Conservation (phyloP, 352 stramenopile genomes). For the Globisporangium perplexum region DNA sequence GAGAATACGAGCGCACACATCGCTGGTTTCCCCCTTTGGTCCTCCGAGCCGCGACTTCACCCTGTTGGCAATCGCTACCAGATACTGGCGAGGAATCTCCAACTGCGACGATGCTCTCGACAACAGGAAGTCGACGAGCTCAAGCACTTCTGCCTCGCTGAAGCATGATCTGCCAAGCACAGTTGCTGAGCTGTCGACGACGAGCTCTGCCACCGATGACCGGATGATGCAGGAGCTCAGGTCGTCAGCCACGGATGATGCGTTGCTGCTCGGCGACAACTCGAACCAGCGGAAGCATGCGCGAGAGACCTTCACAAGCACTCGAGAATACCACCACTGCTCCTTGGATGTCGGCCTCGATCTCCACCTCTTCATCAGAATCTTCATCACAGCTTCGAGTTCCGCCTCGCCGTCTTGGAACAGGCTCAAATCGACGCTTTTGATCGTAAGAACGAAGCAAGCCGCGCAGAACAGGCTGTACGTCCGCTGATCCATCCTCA, state of each 20-base stretch:
- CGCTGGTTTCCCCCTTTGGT: not conserved
- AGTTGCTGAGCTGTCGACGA: not conserved
- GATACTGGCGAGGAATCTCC: slow-evolving; percentile 1
- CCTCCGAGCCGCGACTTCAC: slow-evolving; percentile 3
- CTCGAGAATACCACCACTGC: slow-evolving; percentile 7
- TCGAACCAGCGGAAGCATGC: slow-evolving; percentile 10
- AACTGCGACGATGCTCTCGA: not conserved
- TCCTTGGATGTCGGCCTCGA: not conserved
- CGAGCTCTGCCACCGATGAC: not conserved
- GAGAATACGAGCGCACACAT: slow-evolving; percentile 11
- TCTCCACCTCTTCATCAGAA: slow-evolving; percentile 3
- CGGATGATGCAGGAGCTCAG: slow-evolving; percentile 10
- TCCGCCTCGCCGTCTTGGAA: not conserved
- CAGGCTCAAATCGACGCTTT: not conserved
- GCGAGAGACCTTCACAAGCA: slow-evolving; percentile 13
- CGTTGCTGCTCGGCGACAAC: not conserved
- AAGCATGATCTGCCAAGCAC: not conserved
- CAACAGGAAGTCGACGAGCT: slow-evolving; percentile 5
- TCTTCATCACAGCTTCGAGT: slow-evolving; percentile 5
- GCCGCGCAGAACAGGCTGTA: slow-evolving; percentile 38
- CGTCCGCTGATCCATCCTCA: slow-evolving; percentile 7
- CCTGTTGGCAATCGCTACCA: slow-evolving; percentile 3
- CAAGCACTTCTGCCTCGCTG: slow-evolving; percentile 4
- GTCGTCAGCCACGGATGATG: slow-evolving; percentile 5
- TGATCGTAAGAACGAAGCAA: slow-evolving; percentile 36